These are phyloP conservation scores for Penicillium palitans DNA, from an alignment of 2,329 filamentous ascomycete genomes.

Conservation along the genomic window DNA sequence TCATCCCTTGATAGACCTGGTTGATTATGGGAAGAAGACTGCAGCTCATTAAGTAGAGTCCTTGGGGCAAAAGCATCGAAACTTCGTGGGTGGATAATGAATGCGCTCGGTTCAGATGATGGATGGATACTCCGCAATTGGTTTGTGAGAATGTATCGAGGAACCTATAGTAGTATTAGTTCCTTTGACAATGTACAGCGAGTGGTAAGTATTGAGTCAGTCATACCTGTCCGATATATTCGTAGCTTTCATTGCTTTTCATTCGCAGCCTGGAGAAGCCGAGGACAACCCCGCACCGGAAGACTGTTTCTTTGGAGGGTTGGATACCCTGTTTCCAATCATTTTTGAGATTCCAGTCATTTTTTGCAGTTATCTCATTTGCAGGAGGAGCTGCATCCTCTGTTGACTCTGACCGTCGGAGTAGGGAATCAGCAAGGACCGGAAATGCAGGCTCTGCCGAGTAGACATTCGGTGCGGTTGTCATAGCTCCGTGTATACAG, in stretches of 20 bases:
- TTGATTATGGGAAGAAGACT: constrained; percentile 11
- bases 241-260: constrained; percentile 26
- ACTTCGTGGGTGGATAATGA: constrained; percentile 38
- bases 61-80: constrained; percentile 34
- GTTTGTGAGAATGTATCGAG: constrained; percentile 31
- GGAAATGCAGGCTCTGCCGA: constrained; percentile 34
- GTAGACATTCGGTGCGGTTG: constrained; percentile 22
- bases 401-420: constrained; percentile 14
- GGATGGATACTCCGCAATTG: constrained; percentile 18
- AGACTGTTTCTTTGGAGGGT: constrained; percentile 15
- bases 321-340: constrained; percentile 27
- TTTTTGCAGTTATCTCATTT: not conserved
- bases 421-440: constrained; percentile 33
- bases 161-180: constrained; percentile 25
- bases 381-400: not conserved
- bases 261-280: constrained; percentile 35
- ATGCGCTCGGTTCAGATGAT: constrained; percentile 25
- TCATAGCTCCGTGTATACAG: constrained; percentile 12
- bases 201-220: not conserved
- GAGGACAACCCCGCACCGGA: constrained; percentile 33
- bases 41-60: constrained; percentile 31
- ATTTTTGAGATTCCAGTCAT: constrained; percentile 29
- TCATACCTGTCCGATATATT: constrained; percentile 35
- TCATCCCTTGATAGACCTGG: constrained; percentile 26
- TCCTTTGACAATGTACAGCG: not conserved